Evolutionary conservation across 768 basidiomycete species (phyloP), one percentile per base, ranked within the genome.

Genomic region (Pleurotus cornucopiae): DNA sequence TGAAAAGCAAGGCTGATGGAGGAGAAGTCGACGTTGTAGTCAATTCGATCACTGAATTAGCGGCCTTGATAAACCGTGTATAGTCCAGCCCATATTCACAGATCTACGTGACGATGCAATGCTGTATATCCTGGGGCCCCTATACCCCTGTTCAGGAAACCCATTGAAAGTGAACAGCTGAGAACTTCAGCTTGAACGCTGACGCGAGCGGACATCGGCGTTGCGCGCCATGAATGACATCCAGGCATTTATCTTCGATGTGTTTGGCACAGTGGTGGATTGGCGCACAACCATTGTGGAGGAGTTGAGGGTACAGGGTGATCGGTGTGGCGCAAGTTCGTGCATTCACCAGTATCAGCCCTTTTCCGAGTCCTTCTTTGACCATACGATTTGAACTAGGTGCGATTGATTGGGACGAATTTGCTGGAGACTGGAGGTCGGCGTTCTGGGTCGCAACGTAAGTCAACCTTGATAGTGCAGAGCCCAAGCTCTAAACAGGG

Each of bases 21-120:
- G 86, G 85, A 0, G 78, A 79, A 34, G 78, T 86, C 0, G 86
- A 88, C 62, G 56, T 80, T 39, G 73, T 86, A 0, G 78, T 85
- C 0, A 64, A 75, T 37, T 77, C 77, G 6, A 77, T 88, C 46
- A 57, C 63, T 4, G 81, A 85, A 56, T 63, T 86, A n/a, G 81
- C 76, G 3, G 46, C 61, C 16, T 46, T 69, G 13, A n/a, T 66
- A 23, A 52, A 58, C 41, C 14, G 9, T 43, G 18, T 43, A 12
- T 43, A 43, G 18, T 12, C 6, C 26, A 30, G 26, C 6, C 6
- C 7, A 30, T n/a, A n/a, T n/a, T n/a, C n/a, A n/a, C n/a, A n/a
- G n/a, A n/a, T 20, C 20, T 20, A 20, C 20, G 2, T 20, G 20
- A 20, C 26, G 26, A 30, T 20, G 26, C 26, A 6, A 30, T 30